phyloP scores from a whole-genome alignment of 768 basidiomycete genomes.

The Scleroderma citrinum region DNA sequence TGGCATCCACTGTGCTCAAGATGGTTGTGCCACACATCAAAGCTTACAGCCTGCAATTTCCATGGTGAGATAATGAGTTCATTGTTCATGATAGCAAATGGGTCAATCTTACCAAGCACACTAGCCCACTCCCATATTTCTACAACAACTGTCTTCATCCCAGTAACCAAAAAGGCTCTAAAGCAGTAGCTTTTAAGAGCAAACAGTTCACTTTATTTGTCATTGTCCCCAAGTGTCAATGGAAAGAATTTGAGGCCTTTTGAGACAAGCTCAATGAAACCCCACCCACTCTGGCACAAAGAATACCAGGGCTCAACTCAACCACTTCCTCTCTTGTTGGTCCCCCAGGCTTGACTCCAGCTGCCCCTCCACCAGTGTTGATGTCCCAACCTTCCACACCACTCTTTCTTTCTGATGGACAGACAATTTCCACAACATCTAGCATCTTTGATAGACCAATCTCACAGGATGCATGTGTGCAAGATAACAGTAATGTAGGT shows the following conservation, averaged over 20 bases:
- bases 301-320: no score
- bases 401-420: background rate
- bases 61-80: slow-evolving; percentile 3
- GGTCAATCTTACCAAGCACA: slow-evolving; percentile 2
- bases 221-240: slow-evolving; percentile 3
- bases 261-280: background rate
- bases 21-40: background rate
- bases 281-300: background rate
- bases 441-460: background rate
- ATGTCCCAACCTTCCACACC: background rate
- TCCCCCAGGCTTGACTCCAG: background rate
- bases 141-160: slow-evolving; percentile 1
- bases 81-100: slow-evolving; percentile 4
- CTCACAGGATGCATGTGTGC: background rate
- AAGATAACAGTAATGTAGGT: background rate
- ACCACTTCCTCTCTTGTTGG: no score
- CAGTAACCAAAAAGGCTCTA: background rate
- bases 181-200: slow-evolving; percentile 1
- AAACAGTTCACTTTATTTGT: slow-evolving; percentile 3
- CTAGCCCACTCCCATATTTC: background rate
- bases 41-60: background rate
- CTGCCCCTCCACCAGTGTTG: background rate
- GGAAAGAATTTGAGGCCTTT: slow-evolving; percentile 3
- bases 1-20: background rate
- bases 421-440: background rate